A percentile compares a stretch with the other conserved stretches of the same genome.
Conservation (phyloP, 2,329 filamentous ascomycete species). For the Curvularia eragrostidis region DNA sequence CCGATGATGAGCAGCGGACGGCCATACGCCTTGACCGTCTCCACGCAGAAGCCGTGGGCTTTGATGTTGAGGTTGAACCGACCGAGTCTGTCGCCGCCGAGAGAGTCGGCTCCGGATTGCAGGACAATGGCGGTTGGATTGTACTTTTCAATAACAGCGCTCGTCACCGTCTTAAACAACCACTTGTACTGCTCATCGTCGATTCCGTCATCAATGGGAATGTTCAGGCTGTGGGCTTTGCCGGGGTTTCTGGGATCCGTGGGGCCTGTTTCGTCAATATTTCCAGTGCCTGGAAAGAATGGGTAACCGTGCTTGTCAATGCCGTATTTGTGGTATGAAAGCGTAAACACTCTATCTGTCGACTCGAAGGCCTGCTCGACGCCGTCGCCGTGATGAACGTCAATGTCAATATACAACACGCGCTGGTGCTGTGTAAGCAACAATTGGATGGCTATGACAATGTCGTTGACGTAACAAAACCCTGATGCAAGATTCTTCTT, state of each 20-base stretch:
- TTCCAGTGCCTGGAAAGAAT: conserved; percentile 94
- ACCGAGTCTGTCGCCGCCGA: conserved; percentile 90
- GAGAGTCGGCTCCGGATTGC: conserved; percentile 93
- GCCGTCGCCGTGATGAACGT: conserved; percentile 89
- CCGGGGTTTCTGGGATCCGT: conserved; percentile 83
- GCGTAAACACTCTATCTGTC: conserved; percentile 87
- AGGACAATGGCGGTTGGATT: conserved; percentile 90
- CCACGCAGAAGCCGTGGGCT: conserved; percentile 89
- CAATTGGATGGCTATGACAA: conserved; percentile 90
- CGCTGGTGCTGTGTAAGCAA: conserved; percentile 81
- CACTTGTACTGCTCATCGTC: conserved; percentile 86
- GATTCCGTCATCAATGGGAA: conserved; percentile 88
- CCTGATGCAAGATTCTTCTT: conserved; percentile 93
- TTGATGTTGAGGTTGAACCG: conserved; percentile 97
- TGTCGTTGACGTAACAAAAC: conserved; percentile 99
- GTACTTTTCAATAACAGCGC: conserved; percentile 79
- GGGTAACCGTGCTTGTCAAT: conserved; percentile 60
- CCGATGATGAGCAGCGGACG: conserved; percentile 90
- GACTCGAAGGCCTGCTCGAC: conserved; percentile 92
- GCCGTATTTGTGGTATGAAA: conserved; percentile 97
- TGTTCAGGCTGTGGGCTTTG: conserved; percentile 87
- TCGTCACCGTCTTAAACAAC: conserved; percentile 83
- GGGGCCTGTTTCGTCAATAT: conserved; percentile 82
- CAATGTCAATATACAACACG: conserved; percentile 93
- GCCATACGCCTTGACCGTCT: conserved; percentile 80